Conservation (phyloP, 2,329 filamentous ascomycete genomes). For the Monosporascus sp. region DNA sequence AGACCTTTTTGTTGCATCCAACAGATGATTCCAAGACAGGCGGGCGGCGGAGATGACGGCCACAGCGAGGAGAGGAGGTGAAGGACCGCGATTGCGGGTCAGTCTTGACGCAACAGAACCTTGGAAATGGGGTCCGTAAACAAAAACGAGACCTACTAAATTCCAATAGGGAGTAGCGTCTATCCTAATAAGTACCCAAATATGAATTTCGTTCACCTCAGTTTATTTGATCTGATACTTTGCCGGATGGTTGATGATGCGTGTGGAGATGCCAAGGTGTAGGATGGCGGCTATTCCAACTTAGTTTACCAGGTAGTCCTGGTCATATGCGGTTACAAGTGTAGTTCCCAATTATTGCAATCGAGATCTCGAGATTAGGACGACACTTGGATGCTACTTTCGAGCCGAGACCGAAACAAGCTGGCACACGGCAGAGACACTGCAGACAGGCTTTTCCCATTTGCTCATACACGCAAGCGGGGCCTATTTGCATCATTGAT, state of each 20-base stretch:
- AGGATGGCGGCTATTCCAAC: background rate
- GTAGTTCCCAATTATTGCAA: background rate
- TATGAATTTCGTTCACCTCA: too few relatives aligned
- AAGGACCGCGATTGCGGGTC: background rate
- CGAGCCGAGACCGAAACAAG: conserved; percentile 13
- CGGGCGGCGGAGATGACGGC: background rate
- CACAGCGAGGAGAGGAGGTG: background rate
- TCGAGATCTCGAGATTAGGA: conserved; percentile 9
- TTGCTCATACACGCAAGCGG: too few relatives aligned
- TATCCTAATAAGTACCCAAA: too few relatives aligned
- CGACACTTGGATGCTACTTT: conserved; percentile 14
- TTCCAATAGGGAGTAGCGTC: background rate
- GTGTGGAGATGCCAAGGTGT: background rate
- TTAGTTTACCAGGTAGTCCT: background rate
- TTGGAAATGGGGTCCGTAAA: background rate
- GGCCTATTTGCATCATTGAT: too few relatives aligned
- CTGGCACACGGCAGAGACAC: background rate
- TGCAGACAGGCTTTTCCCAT: background rate
- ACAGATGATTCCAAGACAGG: background rate
- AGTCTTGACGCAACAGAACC: background rate
- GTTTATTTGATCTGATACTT: too few relatives aligned
- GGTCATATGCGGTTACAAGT: background rate
- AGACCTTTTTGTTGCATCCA: background rate
- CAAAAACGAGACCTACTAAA: background rate
- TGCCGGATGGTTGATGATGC: too few relatives aligned